Base-by-base conservation (phyloP, 257 asterid genomes). In the Petunia axillaris region DNA sequence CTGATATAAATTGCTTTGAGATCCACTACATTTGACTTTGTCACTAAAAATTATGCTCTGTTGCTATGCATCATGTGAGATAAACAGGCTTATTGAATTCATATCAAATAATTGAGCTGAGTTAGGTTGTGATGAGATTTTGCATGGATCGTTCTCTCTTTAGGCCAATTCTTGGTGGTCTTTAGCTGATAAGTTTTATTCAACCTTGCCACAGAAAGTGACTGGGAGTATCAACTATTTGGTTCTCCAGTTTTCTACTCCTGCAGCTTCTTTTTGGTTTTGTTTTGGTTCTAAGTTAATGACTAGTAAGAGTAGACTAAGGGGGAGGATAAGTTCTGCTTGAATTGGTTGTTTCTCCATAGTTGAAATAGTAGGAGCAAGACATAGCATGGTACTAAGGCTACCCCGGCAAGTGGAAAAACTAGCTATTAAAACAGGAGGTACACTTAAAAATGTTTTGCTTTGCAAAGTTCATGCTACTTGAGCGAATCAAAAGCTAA, bases 1-100 rank as follows among this genome's bases (percentile, higher is more conserved):
- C 16, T 6, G 35, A 50, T 11, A 2, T 35, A n/a, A 41, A 74
- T 35, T 63, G 75, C 36, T 39, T 62, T 62, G 62, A 40, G 73
- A 68, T 68, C n/a, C 76, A 16, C 40, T 46, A 16, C 40, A 25
- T 68, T 44, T 68, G 0, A 44, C 40, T 44, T 1, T 66, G 15
- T 66, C 53, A 40, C 5, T 15, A 6, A 1, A 16, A 64, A 64
- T 6, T 40, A 6, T 66, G 13, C 37, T 66, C 53, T 14, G 14
- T 66, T 15, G 53, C 75, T 39, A 15, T 66, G 75, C 75, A 6
- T 66, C 52, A 52, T 66, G 37, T 40, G 75, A 66, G 75, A 66
- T 66, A 38, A 15, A 67, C 38, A 15, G 53, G 55, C 60, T 55
- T 14, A 11, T 55, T 1, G 60, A 14, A 14, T 55, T 55, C 60